Evolutionary conservation across 2,329 filamentous ascomycete species (phyloP).

Genomic region (Alternaria gaisen): DNA sequence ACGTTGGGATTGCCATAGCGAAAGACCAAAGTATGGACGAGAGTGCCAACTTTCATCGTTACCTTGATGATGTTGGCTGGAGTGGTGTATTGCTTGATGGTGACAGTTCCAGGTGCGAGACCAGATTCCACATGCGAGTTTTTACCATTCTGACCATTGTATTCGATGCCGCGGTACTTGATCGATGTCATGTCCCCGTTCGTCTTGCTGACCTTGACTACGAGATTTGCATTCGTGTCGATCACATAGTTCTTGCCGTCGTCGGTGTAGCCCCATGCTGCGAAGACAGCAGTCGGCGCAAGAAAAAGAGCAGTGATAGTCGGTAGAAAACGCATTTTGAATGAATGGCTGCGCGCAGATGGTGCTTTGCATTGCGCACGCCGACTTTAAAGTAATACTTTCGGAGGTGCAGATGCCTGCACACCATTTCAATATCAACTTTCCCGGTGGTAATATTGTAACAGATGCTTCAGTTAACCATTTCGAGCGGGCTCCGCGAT

Average conservation of each 20-base stretch:
- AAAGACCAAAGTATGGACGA: constrained; percentile 69
- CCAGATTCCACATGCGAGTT: constrained; percentile 66
- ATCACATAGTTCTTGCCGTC: constrained; percentile 53
- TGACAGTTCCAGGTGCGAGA: constrained; percentile 64
- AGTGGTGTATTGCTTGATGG: constrained; percentile 45
- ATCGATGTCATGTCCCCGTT: constrained; percentile 71
- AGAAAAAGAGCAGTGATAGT: constrained; percentile 27
- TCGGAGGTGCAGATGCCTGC: background rate
- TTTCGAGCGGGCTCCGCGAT: background rate
- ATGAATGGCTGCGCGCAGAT: background rate
- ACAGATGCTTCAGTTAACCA: background rate
- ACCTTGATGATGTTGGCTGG: constrained; percentile 61
- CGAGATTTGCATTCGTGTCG: constrained; percentile 38
- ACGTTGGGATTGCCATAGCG: constrained; percentile 66
- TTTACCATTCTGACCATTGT: constrained; percentile 51
- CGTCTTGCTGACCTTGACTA: constrained; percentile 48
- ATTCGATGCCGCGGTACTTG: constrained; percentile 65
- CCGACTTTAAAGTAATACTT: background rate
- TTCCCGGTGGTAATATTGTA: constrained; percentile 1
- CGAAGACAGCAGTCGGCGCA: constrained; percentile 44
- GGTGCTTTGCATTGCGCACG: background rate
- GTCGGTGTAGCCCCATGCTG: constrained; percentile 54
- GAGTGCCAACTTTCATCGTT: constrained; percentile 63
- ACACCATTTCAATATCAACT: background rate
- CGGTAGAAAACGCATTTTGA: constrained; percentile 27